Evolutionary conservation across 345 rosid species (phyloP).

Genomic region (Pelargonium nanum): DNA sequence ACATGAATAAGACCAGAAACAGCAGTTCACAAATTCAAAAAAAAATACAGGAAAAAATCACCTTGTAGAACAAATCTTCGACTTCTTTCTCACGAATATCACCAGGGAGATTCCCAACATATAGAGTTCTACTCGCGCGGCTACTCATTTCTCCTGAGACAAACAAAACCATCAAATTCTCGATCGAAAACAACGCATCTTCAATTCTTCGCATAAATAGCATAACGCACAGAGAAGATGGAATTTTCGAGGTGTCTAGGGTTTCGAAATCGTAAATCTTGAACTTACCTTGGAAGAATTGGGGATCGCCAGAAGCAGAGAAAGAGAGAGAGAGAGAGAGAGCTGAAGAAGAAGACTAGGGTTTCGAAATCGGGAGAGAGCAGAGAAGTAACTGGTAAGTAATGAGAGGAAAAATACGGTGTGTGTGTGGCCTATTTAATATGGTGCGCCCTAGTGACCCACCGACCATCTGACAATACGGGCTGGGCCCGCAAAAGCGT

Average conservation of each 20-base stretch:
- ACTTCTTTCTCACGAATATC: slow-evolving; percentile 82
- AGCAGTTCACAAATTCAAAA: background rate
- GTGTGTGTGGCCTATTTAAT: too few species aligned
- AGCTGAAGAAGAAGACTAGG: background rate
- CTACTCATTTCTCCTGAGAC: slow-evolving; percentile 46
- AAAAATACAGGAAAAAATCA: slow-evolving; percentile 6
- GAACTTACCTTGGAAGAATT: background rate
- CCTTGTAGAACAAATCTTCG: slow-evolving; percentile 89
- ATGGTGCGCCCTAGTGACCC: too few species aligned
- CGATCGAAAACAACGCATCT: background rate
- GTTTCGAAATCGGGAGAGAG: background rate
- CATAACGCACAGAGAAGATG: background rate
- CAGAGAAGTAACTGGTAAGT: too few species aligned
- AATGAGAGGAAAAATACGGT: too few species aligned
- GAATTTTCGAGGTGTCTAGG: too few species aligned
- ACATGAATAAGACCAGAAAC: background rate
- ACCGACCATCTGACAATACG: too few species aligned
- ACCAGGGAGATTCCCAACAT: slow-evolving; percentile 94
- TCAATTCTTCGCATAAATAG: too few species aligned
- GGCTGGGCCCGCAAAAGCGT: too few species aligned
- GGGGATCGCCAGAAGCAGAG: background rate
- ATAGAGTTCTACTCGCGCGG: slow-evolving; percentile 77
- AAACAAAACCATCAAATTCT: background rate
- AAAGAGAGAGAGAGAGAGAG: too few species aligned
- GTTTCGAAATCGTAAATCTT: too few species aligned